Conservation (phyloP, 352 stramenopile species). For the Pythium aristosporum region DNA sequence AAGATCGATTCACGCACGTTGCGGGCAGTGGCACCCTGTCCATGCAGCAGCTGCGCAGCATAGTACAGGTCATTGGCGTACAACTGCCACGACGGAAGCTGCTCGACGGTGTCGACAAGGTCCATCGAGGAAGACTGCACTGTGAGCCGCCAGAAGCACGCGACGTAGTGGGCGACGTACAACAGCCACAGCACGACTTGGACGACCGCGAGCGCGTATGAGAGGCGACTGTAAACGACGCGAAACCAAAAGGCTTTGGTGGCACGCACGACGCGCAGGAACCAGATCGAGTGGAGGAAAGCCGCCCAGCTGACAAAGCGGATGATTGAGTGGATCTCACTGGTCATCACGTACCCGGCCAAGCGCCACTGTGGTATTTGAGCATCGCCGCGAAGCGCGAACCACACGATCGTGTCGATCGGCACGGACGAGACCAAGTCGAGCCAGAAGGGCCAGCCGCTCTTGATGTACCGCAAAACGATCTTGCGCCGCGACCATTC, state of each 20-base stretch:
- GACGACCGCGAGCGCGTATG: constrained; percentile 19
- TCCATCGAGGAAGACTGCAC: constrained; percentile 1
- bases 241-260: constrained; percentile 26
- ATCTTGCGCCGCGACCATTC: constrained; percentile 24
- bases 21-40: constrained; percentile 1
- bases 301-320: constrained; percentile 26
- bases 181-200: constrained; percentile 31
- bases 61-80: constrained; percentile 25
- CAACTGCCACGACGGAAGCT: constrained; percentile 9
- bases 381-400: background rate
- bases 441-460: constrained; percentile 22
- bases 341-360: constrained; percentile 2
- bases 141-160: constrained; percentile 34
- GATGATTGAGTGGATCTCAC: constrained; percentile 13
- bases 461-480: constrained; percentile 10
- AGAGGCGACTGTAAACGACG: constrained; percentile 18
- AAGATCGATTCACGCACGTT: constrained; percentile 18
- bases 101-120: background rate
- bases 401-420: constrained; percentile 21
- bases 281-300: constrained; percentile 22
- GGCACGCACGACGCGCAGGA: constrained; percentile 23
- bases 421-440: constrained; percentile 25
- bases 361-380: constrained; percentile 4
- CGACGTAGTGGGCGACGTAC: constrained; percentile 32
- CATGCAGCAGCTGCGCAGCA: constrained; percentile 22